Evolutionary conservation across 179 eudicot genomes (phyloP).

Genomic region (Carnegiea gigantea): DNA sequence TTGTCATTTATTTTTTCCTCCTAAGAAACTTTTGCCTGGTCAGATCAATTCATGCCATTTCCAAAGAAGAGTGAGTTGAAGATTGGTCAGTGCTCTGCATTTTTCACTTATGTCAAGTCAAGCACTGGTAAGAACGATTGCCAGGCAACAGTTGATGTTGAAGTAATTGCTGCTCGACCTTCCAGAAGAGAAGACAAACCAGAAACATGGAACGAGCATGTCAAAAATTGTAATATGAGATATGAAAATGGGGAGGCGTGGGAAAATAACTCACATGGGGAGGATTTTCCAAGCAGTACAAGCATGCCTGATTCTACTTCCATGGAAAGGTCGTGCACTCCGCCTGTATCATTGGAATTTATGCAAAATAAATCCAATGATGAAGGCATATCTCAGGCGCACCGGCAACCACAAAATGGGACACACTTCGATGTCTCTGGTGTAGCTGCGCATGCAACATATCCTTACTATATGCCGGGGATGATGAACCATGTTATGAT

Average conservation of each 20-base stretch:
- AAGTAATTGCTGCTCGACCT: conserved; percentile 36
- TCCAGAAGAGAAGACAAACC: conserved; percentile 34
- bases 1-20: conserved; percentile 9
- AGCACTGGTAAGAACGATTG: conserved; percentile 40
- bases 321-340: conserved; percentile 58
- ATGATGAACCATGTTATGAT: conserved; percentile 75
- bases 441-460: conserved; percentile 46
- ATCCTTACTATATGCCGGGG: conserved; percentile 72
- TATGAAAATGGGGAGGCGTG: conserved; percentile 33
- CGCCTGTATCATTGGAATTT: conserved; percentile 44
- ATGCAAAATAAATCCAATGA: conserved; percentile 42
- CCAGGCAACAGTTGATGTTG: conserved; percentile 33
- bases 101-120: conserved; percentile 84
- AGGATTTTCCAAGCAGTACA: conserved; percentile 55
- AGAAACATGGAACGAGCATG: conserved; percentile 29
- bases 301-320: conserved; percentile 59
- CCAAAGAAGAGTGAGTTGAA: conserved; percentile 75
- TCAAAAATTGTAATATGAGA: conserved; percentile 25
- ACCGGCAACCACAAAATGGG: conserved; percentile 47
- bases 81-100: conserved; percentile 93
- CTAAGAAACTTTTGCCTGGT: conserved; percentile 15
- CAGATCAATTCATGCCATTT: conserved; percentile 57
- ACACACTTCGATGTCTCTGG: conserved; percentile 45
- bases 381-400: conserved; percentile 49
- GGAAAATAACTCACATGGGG: conserved; percentile 46